Evolutionary conservation across 2,329 filamentous ascomycete species (phyloP), one percentile per base, ranked within the genome.

Genomic region (Chrysosporium queenslandicum): DNA sequence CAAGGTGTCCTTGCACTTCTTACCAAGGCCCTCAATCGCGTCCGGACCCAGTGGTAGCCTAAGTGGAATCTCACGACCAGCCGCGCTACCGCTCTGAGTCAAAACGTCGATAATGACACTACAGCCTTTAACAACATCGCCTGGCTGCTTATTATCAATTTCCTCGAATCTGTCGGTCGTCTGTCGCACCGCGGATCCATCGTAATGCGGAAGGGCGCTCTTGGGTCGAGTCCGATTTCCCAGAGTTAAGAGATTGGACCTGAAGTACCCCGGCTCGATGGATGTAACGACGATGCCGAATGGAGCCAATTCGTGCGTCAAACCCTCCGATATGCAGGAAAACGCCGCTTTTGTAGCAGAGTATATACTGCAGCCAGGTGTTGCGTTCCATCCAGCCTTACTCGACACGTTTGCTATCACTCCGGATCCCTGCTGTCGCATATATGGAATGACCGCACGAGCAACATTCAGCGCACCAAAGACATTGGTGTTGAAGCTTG

Each of bases 41-140:
- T 82, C 80, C 6, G 65, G 70, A 0, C 81, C 81, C 37, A 84
- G 63, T n/a, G 73, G 66, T 46, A 84, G 58, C 25, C 80, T 66
- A 12, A 75, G 58, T 0, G 79, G 80, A 1, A 83, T 65, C 18
- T 74, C 69, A 56, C 64, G 75, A 0, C 76, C 78, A 54, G 64
- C 61, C 18, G 69, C 76, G 21, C 67, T 66, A 0, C 78, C 79
- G 1, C 66, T 71, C 40, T 67, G 67, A 6, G 75, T 80, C 57
- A 83, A 57, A 12, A 79, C 67, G 56, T 83, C 79, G 4, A 82
- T 70, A 25, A 80, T 67, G 0, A 77, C 70, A 52, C 65, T 69
- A 6, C 68, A 66, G 0, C 75, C 80, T 67, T 81, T 81, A 16
- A 63, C 64, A 2, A 78, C 71, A 59, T 83, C 78, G 0, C 80